A percentile compares a stretch with the other conserved stretches of the same genome.
Conservation (phyloP, 73 alveolate species). For the Paramecium sonneborni region DNA sequence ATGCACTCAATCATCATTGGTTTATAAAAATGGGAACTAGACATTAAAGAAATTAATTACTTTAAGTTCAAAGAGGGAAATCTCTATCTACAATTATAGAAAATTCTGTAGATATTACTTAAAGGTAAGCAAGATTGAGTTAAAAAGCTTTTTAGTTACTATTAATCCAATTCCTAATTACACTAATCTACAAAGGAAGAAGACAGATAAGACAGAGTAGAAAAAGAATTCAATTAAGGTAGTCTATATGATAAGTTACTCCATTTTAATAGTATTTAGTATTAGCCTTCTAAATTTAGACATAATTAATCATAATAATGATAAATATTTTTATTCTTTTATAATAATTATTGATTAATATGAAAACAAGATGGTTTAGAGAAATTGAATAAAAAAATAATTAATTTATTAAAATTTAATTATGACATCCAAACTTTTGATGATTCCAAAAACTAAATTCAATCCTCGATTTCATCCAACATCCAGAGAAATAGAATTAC, state of each 20-base stretch:
- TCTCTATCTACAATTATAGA: slow-evolving; percentile 59
- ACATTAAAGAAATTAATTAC: slow-evolving; percentile 40
- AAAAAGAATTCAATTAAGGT: slow-evolving; percentile 51
- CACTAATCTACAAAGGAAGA: slow-evolving; percentile 34
- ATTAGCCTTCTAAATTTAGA: slow-evolving; percentile 56
- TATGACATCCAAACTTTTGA: slow-evolving; percentile 27
- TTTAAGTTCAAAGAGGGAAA: slow-evolving; percentile 6
- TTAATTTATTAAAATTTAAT: not conserved
- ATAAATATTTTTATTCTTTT: not conserved
- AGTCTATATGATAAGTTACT: slow-evolving; percentile 48
- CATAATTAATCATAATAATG: not conserved
- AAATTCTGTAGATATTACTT: slow-evolving; percentile 46
- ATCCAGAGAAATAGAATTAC: slow-evolving; percentile 1
- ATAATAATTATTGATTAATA: not conserved
- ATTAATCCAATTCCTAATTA: slow-evolving; percentile 30
- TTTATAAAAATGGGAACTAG: slow-evolving; percentile 57
- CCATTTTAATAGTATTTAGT: slow-evolving; percentile 30
- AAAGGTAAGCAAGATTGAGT: not conserved
- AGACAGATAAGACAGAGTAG: slow-evolving; percentile 33
- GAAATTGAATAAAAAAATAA: too few species aligned
- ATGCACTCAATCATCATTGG: slow-evolving; percentile 68
- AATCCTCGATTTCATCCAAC: slow-evolving; percentile 44
- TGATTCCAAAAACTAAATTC: slow-evolving; percentile 45
- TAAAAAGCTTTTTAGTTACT: not conserved
- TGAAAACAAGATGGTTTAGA: not conserved